phyloP scores from a whole-genome alignment of 2,329 filamentous ascomycete genomes.

The Fusarium scirpi region DNA sequence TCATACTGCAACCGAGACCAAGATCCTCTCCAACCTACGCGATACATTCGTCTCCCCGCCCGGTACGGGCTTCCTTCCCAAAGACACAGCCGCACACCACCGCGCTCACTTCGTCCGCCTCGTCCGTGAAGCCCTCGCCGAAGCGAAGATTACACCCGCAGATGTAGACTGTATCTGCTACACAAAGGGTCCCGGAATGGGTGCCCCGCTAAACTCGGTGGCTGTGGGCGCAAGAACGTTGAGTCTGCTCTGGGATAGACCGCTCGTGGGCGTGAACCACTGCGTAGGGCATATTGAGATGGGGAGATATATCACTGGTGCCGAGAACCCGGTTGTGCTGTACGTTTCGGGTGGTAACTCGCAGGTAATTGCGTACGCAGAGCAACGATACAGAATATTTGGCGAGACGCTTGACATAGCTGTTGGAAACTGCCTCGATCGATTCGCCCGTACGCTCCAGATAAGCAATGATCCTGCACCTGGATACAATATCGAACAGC shows the following conservation, averaged over 20 bases:
- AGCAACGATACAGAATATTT: conserved; percentile 96
- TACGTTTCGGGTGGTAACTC: conserved; percentile 98
- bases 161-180: conserved; percentile 95
- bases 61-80: conserved; percentile 93
- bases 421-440: conserved; percentile 96
- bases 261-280: conserved; percentile 96
- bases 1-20: conserved; percentile 70
- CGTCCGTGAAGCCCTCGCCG: conserved; percentile 81
- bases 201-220: conserved; percentile 87
- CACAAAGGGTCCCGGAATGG: conserved; percentile 96
- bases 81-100: conserved; percentile 95
- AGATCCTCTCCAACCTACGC: conserved; percentile 90
- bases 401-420: conserved; percentile 98
- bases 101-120: conserved; percentile 84
- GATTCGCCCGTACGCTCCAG: conserved; percentile 89
- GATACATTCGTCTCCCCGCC: conserved; percentile 94
- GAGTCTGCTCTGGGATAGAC: conserved; percentile 84
- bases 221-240: conserved; percentile 88
- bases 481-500: conserved; percentile 97
- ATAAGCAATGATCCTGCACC: conserved; percentile 97
- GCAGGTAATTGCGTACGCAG: conserved; percentile 96
- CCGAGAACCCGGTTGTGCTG: conserved; percentile 90
- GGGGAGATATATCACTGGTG: conserved; percentile 92
- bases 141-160: conserved; percentile 69
- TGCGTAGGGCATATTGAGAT: conserved; percentile 99